Evolutionary conservation across 169 alveolate species (phyloP), one percentile per base, ranked within the genome.

Genomic region (Eimeria falciformis): DNA sequence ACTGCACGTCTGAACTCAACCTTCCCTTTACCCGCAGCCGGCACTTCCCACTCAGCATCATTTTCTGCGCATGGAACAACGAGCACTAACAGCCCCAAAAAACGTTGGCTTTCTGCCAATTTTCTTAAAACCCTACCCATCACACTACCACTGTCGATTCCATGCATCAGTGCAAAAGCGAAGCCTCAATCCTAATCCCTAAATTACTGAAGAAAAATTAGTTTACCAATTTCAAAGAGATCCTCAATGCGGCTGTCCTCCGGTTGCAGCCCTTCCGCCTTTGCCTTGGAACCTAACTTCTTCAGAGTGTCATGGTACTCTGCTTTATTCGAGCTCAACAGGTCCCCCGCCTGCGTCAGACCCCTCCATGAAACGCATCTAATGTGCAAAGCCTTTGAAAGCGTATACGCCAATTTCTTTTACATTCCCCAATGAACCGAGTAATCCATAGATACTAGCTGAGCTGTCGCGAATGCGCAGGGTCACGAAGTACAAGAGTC

Each of bases 11-110:
- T 33, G 47, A 89, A 89, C 58, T 77, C 93, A 62, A 89, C 93
- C 93, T 75, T 89, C n/a, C 93, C 93, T 45, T 82, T 56, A 4
- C 90, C 90, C 12, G 71, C 89, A 14, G 93, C 43, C 21, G 88
- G 93, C 69, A 82, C 46, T 6, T 89, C 89, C 93, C 93, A 89
- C 27, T 89, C 93, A 1, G 93, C 93, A 23, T 89, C 93, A 40
- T 75, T 89, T 14, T 89, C 93, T 89, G 89, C 89, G n/a, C n/a
- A n/a, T n/a, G n/a, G n/a, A n/a, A n/a, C n/a, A n/a, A n/a, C n/a
- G n/a, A n/a, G n/a, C 23, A 18, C 25, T 17, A 27, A 68, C 23
- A 6, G 7, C 50, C 23, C 11, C 6, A 0, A 68, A n/a, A 1
- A n/a, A 18, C 1, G 47, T 68, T 21, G 45, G 3, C 40, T 18